These are phyloP conservation scores for Salicornia ramosissima DNA, from an alignment of 148 eudicot genomes.

Conservation along the genomic window DNA sequence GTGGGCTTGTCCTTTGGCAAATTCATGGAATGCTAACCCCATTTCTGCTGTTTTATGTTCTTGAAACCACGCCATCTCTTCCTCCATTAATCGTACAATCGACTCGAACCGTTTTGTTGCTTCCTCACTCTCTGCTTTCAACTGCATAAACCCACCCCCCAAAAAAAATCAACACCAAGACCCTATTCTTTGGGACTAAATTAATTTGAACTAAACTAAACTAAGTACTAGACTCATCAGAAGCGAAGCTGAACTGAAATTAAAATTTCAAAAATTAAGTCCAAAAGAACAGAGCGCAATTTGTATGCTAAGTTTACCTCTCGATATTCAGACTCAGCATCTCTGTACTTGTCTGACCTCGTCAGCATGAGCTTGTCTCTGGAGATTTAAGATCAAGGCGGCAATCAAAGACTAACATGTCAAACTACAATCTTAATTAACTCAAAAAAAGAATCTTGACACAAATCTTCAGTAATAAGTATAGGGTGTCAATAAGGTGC, in stretches of 20 bases:
- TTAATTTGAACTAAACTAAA: too few species aligned
- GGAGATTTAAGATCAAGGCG: slow-evolving; percentile 14
- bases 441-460: not conserved
- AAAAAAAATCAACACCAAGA: too few species aligned
- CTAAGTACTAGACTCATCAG: too few species aligned
- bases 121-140: slow-evolving; percentile 81
- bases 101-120: slow-evolving; percentile 71
- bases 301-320: slow-evolving; percentile 43
- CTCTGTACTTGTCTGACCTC: slow-evolving; percentile 69
- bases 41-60: slow-evolving; percentile 85
- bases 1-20: slow-evolving; percentile 93
- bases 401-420: slow-evolving; percentile 7
- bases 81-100: slow-evolving; percentile 69
- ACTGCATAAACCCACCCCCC: slow-evolving; percentile 45
- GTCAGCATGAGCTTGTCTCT: slow-evolving; percentile 81
- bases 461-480: not conserved
- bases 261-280: too few species aligned
- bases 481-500: not conserved
- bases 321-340: slow-evolving; percentile 75
- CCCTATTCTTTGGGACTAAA: too few species aligned
- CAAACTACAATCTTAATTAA: not conserved
- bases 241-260: too few species aligned
- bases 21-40: slow-evolving; percentile 96
- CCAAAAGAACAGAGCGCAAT: slow-evolving; percentile 8
- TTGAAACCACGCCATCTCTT: slow-evolving; percentile 81